Evolutionary conservation across 495 filamentous ascomycete species (phyloP), one percentile per base, ranked within the genome.

Genomic region (Aspergillus ellipticus): DNA sequence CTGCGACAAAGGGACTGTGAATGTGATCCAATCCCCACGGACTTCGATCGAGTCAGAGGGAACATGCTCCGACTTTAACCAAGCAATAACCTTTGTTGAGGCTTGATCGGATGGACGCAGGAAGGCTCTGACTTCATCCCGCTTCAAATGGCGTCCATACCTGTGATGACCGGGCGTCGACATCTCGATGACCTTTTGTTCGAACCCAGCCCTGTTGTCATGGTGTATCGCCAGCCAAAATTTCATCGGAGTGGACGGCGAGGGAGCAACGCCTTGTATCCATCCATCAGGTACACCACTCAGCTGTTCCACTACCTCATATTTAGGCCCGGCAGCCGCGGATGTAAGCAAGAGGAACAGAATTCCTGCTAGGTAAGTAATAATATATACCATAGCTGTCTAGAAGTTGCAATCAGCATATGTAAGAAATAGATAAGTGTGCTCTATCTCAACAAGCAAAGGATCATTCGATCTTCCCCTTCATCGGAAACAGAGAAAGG

Each of bases 141-240:
- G 74, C 50, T 75, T 79, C 74, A 90, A 77, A 54, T 89, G 81
- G 46, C 79, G 66, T 1, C 88, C 87, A 65, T 89, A 89, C 4
- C 66, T 72, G 3, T 74, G 66, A 57, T 86, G 78, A 4, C 73
- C 74, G 3, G 87, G 88, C 3, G 81, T 84, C 16, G 85, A 85
- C 28, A 90, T 73, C 8, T 85, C 78, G 29, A 84, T 71, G 20
- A 89, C 75, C 17, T 69, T 77, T 53, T 83, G 71, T 64, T 89
- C 85, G 37, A 89, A 82, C 11, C 76, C 66, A 7, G 60, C 73
- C 20, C 74, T 68, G 33, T 80, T 80, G 24, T 79, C 71, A 56
- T 83, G 79, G 22, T 72, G 61, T 4, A 85, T 62, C 7, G 81
- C 80, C 50, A 86, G 73, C n/a, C 73, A 78, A 28, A 88, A 77